Base-by-base conservation (phyloP, 2,329 filamentous ascomycete species). In the Aureobasidium sp. region DNA sequence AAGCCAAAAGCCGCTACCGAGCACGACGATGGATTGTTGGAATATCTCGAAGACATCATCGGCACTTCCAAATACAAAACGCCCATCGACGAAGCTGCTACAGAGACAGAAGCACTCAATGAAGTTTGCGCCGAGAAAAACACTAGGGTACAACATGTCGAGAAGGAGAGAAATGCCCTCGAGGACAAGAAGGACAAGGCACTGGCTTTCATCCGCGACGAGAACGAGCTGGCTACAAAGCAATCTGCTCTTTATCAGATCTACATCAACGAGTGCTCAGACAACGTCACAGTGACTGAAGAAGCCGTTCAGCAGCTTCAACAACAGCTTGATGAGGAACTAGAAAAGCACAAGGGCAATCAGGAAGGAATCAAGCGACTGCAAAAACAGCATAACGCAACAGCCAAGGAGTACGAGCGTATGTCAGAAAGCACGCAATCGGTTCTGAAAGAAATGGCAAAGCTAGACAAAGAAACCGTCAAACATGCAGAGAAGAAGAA, bases 401-500 rank as follows among this genome's bases (percentile, higher is more conserved):
- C 89, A n/a, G 83, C 83, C 67, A 95, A 92, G 69, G 88, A 95
- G 66, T 92, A 88, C 66, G 91, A 95, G 67, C 79, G 80, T 1
- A 84, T 95, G 66, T 90, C 96, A 68, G 93, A 95, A 75, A 83
- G 90, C 58, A 87, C 87, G 0, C 90, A 97, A 68, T 81, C 79
- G 29, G 80, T 96, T 60, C 78, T 88, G 64, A 96, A 96, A 72
- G 90, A 97, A 72, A 87, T 94, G 76, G 87, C 91, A 48, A 93
- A 92, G 71, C 91, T 95, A 65, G 95, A 99, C 71, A 96, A 97
- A 72, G 94, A 97, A 71, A 87, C 87, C 26, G 94, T 99, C 75
- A 99, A 99, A 72, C 92, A 96, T 67, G 93, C 97, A 67, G 95
- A 99, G 75, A 97, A 97, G 80, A 88, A 88, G 73, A 99, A 99